Percentiles rank a stretch among this genome's conserved stretches.
Evolutionary conservation across 1,284 basidiomycete genomes (phyloP).

Genomic region (Rhodotorula sp.): DNA sequence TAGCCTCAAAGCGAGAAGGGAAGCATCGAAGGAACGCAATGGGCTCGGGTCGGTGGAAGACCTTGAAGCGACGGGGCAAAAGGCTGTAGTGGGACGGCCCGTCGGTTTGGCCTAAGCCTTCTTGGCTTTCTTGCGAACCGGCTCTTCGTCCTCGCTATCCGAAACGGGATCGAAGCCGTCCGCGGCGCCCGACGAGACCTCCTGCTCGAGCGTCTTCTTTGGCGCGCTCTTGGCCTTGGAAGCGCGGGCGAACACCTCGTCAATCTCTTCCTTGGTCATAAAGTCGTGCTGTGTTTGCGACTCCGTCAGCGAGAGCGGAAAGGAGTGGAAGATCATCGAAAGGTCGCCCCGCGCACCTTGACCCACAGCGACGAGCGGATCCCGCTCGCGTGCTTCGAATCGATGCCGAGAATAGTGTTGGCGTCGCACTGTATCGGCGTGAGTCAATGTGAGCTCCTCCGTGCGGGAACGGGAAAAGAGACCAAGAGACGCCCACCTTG

Average conservation of each 20-base stretch:
- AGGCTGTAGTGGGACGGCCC: no score
- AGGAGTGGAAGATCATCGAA: background rate
- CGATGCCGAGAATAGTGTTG: constrained; percentile 47
- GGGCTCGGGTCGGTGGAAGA: no score
- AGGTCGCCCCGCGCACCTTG: background rate
- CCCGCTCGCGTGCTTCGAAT: constrained; percentile 48
- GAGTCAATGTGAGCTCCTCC: background rate
- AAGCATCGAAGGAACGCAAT: no score
- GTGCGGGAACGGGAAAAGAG: background rate
- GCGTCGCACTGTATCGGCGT: constrained; percentile 16
- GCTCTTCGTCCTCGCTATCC: constrained; percentile 16
- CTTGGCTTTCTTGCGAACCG: constrained; percentile 14
- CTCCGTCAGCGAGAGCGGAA: background rate
- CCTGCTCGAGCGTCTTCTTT: constrained; percentile 25
- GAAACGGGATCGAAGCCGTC: constrained; percentile 22
- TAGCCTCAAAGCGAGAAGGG: no score
- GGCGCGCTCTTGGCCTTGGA: constrained; percentile 1
- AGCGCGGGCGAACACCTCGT: background rate
- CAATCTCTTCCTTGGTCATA: constrained; percentile 37
- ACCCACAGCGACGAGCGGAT: constrained; percentile 45
- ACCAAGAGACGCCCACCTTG: constrained; percentile 13
- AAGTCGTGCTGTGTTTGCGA: constrained; percentile 13
- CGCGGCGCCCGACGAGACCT: constrained; percentile 5
- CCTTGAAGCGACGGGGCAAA: no score
- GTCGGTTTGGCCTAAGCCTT: background rate